Conservation (phyloP, 2,329 filamentous ascomycete genomes). For the Diaporthe ampelina region DNA sequence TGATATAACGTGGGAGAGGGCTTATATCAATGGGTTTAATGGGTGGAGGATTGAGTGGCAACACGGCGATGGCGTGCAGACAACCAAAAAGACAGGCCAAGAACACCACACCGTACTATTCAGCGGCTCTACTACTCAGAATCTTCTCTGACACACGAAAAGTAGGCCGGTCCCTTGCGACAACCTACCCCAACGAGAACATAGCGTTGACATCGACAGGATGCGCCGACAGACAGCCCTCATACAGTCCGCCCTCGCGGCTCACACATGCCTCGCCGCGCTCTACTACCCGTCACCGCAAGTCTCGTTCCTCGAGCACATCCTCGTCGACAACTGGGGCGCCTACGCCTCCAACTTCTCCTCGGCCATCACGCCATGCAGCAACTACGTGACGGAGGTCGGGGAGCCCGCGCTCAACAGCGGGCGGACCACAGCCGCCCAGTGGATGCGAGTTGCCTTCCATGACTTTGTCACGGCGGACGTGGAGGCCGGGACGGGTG, state of each 20-base stretch:
- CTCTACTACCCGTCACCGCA: slow-evolving; percentile 6
- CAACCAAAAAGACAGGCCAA: too few species aligned
- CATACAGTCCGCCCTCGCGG: not conserved
- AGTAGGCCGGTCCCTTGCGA: too few species aligned
- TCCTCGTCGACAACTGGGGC: slow-evolving; percentile 32
- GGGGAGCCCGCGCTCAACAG: slow-evolving; percentile 10
- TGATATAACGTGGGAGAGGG: not conserved
- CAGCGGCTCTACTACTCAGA: too few species aligned
- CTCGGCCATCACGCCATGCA: slow-evolving; percentile 28
- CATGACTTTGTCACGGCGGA: slow-evolving; percentile 49
- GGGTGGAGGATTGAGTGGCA: not conserved
- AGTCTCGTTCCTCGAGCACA: slow-evolving; percentile 18
- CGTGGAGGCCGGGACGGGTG: slow-evolving; percentile 46
- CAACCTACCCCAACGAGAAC: not conserved
- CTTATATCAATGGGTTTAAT: not conserved
- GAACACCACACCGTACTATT: too few species aligned
- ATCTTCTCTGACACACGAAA: too few species aligned
- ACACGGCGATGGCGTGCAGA: not conserved
- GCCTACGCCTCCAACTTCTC: slow-evolving; percentile 31
- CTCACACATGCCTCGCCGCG: not conserved
- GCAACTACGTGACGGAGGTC: slow-evolving; percentile 30
- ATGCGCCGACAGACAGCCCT: not conserved
- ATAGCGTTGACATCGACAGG: not conserved
- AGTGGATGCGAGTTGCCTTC: slow-evolving; percentile 49
- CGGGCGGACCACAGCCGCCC: slow-evolving; percentile 26